Base-by-base conservation (phyloP, 1,284 basidiomycete genomes). In the Rhodotorula sp. region DNA sequence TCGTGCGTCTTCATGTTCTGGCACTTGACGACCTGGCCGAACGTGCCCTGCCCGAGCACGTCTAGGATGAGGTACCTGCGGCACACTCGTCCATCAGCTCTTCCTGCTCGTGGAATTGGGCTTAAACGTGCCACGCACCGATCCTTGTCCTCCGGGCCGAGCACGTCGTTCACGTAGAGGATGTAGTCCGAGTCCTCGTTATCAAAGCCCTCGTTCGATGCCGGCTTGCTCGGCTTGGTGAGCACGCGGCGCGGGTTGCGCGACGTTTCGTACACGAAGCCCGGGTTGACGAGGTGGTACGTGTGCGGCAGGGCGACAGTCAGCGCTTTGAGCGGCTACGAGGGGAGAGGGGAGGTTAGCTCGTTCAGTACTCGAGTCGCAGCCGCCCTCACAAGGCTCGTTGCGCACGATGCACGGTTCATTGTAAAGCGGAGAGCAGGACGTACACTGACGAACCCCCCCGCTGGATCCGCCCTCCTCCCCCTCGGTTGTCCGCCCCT, bases 1-100 rank as follows among this genome's bases (percentile, higher is more conserved):
- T 97, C 95, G 82, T 98, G 94, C 51, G 92, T 98, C 83, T 95
- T 92, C 90, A 98, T 96, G 81, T 99, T 97, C 82, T 98, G 97
- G 81, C 97, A 99, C 82, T 99, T 99, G 81, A 99, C 97, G 39
- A 99, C 96, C 82, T 99, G 96, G 3, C 97, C 96, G 79, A 99
- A 99, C 6, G 96, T 99, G 48, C 96, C 96, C 82, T 99, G 96
- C 25, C 96, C 96, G 46, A 99, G 87, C 67, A 99, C 92, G 82
- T 99, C 97, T 61, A 99, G 88, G 80, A 99, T 99, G 77, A 99
- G 86, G 82, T 98, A 99, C 81, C 93, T 93, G 83, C 74, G 73
- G n/a, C 44, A 21, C 55, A 19, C 37, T 2, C 34, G 46, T n/a
- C n/a, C 25, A 10, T 39, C 36, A 27, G 17, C 21, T 55, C 5